These are phyloP conservation scores for Pythium dissimile DNA, from an alignment of 352 stramenopile genomes.

Conservation along the genomic window DNA sequence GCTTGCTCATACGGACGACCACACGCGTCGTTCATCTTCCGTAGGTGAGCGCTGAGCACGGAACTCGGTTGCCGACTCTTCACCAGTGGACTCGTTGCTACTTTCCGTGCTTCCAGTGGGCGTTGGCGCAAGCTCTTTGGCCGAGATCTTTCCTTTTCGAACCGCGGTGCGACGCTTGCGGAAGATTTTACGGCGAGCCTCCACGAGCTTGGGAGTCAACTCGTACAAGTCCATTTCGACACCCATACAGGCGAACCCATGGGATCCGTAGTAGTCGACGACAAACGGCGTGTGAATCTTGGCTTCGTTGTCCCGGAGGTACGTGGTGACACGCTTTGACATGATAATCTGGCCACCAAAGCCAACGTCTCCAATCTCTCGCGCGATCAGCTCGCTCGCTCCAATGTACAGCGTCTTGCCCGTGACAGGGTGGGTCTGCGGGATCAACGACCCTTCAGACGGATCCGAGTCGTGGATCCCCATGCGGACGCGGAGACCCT, in stretches of 20 bases:
- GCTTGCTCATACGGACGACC: constrained; percentile 13
- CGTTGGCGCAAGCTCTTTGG: constrained; percentile 19
- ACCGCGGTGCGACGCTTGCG: constrained; percentile 35
- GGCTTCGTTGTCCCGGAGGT: constrained; percentile 36
- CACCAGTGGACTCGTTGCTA: constrained; percentile 32
- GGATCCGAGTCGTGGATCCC: constrained; percentile 61
- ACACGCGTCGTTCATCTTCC: constrained; percentile 27
- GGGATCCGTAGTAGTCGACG: constrained; percentile 48
- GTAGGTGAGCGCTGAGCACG: constrained; percentile 36
- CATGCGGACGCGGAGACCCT: constrained; percentile 70
- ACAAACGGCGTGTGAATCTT: constrained; percentile 38
- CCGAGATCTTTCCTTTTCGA: constrained; percentile 15
- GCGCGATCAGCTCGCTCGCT: constrained; percentile 55
- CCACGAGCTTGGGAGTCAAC: constrained; percentile 52
- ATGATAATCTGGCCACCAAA: constrained; percentile 68
- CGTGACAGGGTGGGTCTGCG: constrained; percentile 58
- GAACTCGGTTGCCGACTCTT: constrained; percentile 42
- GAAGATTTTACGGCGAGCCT: constrained; percentile 50
- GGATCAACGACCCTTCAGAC: constrained; percentile 45
- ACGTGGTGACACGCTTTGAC: constrained; percentile 55
- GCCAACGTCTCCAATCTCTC: constrained; percentile 60
- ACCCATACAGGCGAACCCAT: constrained; percentile 44
- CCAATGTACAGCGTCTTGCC: constrained; percentile 66
- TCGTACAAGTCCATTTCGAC: constrained; percentile 61
- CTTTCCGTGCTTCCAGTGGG: constrained; percentile 13